Evolutionary conservation across 768 basidiomycete genomes (phyloP).

Genomic region (Boletellus ananiceps): DNA sequence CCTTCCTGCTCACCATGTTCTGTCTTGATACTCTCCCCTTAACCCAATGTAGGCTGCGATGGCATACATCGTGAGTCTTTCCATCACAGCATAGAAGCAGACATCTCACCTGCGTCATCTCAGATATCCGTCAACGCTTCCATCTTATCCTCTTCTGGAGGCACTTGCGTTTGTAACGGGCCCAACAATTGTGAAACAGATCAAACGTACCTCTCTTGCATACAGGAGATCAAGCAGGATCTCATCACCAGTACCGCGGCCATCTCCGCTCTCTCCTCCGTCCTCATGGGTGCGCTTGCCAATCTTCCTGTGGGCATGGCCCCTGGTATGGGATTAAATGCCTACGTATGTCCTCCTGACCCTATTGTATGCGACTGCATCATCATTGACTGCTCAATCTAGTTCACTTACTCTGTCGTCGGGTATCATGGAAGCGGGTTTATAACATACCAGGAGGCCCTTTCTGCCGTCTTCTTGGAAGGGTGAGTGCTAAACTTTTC

Average conservation of each 20-base stretch:
- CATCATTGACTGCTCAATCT: conserved; percentile 3
- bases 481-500: conserved; percentile 45
- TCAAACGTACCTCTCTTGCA: conserved; percentile 50
- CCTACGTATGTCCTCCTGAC: conserved; percentile 51
- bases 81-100: background rate
- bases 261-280: conserved; percentile 66
- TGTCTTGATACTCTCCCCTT: conserved; percentile 1
- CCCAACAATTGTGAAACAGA: conserved; percentile 53
- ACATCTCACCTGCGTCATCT: background rate
- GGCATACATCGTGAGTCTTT: conserved; percentile 68
- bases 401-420: conserved; percentile 88
- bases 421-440: conserved; percentile 72
- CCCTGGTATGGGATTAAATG: conserved; percentile 80
- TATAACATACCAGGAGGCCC: conserved; percentile 73
- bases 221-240: conserved; percentile 62
- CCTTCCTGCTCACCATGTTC: background rate
- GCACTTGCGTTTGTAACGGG: conserved; percentile 72
- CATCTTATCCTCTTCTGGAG: conserved; percentile 72
- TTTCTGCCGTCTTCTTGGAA: conserved; percentile 84
- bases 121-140: conserved; percentile 84
- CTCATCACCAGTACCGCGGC: conserved; percentile 82
- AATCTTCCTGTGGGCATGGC: conserved; percentile 90
- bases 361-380: background rate
- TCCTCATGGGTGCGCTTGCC: conserved; percentile 79
- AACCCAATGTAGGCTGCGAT: conserved; percentile 54